These are phyloP conservation scores for Aspergillus sp. DNA, from an alignment of 2,329 filamentous ascomycete genomes.

Conservation along the genomic window DNA sequence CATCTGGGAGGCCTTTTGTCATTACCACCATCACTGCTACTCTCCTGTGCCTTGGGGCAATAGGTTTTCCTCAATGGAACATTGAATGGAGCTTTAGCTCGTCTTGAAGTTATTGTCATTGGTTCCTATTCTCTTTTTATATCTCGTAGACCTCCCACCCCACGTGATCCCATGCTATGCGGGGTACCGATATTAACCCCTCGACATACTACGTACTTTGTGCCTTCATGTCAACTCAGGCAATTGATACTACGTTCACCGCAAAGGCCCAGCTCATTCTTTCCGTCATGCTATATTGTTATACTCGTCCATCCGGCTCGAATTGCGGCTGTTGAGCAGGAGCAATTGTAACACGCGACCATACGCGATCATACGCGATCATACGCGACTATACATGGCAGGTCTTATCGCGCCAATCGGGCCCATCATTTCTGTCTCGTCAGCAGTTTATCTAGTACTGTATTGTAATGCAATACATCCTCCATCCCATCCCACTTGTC, in stretches of 20 bases:
- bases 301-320: too few relatives aligned
- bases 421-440: neutral
- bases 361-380: too few relatives aligned
- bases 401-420: neutral
- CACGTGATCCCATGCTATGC: too few relatives aligned
- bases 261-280: too few relatives aligned
- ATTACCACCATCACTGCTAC: neutral
- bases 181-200: too few relatives aligned
- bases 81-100: too few relatives aligned
- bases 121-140: neutral
- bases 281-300: too few relatives aligned
- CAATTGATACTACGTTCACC: neutral
- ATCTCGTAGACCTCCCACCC: too few relatives aligned
- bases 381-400: neutral
- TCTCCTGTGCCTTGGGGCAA: too few relatives aligned
- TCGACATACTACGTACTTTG: constrained; percentile 2
- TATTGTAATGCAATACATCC: neutral
- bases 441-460: neutral
- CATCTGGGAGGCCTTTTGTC: constrained; percentile 29
- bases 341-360: too few relatives aligned
- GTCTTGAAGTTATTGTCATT: neutral
- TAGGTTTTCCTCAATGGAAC: too few relatives aligned
- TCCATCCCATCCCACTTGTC: neutral
- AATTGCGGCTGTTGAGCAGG: too few relatives aligned
- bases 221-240: neutral